phyloP scores from a whole-genome alignment of 1,139 yeast genomes.

The Protomyces macrosporus region DNA sequence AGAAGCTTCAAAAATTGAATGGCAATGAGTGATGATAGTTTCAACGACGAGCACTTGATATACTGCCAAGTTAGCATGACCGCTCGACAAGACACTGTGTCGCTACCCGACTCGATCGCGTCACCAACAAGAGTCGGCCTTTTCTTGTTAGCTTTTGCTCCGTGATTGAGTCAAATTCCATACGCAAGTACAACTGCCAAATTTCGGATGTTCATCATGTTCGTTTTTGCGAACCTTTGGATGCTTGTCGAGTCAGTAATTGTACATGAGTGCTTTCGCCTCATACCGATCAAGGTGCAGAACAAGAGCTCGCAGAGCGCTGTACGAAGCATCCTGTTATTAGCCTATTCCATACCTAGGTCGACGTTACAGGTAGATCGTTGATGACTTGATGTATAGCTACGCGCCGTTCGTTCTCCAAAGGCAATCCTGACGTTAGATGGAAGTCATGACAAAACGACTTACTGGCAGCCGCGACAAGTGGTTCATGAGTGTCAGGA shows the following conservation, averaged over 20 bases:
- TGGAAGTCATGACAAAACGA: not conserved
- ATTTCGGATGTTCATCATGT: slow-evolving; percentile 75
- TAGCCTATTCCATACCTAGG: slow-evolving; percentile 38
- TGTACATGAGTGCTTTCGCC: too few relatives aligned
- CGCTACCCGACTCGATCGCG: too few relatives aligned
- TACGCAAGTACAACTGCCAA: slow-evolving; percentile 55
- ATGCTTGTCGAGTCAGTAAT: not conserved
- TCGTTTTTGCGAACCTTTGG: slow-evolving; percentile 59
- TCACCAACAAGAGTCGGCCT: too few relatives aligned
- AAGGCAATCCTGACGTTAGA: not conserved
- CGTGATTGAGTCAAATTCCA: not conserved
- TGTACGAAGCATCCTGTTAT: slow-evolving; percentile 89
- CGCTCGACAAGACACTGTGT: too few relatives aligned
- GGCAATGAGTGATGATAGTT: not conserved
- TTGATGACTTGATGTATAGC: not conserved
- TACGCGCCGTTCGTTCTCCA: not conserved
- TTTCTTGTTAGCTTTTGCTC: not conserved
- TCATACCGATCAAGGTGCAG: slow-evolving; percentile 65
- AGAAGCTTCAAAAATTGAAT: not conserved
- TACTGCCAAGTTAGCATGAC: not conserved
- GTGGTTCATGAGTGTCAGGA: not conserved
- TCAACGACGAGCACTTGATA: not conserved
- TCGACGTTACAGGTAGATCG: not conserved
- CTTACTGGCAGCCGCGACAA: not conserved
- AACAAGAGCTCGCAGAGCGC: slow-evolving; percentile 74